Percentiles rank a stretch among this genome's conserved stretches.
Conservation (phyloP, 805 yeast genomes). For the Blastobotrys muscicola region DNA sequence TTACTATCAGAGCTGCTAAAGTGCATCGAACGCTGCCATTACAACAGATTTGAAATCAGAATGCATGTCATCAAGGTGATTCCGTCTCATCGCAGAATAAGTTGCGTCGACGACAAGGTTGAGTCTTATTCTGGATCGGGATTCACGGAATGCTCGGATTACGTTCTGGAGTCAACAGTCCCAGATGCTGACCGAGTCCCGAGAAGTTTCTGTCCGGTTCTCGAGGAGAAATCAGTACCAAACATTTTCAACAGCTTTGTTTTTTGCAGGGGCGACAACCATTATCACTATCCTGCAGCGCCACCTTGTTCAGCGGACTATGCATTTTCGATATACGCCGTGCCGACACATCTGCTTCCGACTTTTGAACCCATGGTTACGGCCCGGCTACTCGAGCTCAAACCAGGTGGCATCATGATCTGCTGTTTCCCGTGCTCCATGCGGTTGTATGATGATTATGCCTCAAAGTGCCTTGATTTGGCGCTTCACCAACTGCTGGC, state of each 20-base stretch:
- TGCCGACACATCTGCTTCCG: slow-evolving; percentile 19
- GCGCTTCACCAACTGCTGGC: slow-evolving; percentile 20
- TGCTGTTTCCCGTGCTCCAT: slow-evolving; percentile 17
- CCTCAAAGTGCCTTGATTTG: slow-evolving; percentile 18
- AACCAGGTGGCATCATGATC: slow-evolving; percentile 18
- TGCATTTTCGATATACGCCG: slow-evolving; percentile 14
- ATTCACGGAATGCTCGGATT: too few species aligned
- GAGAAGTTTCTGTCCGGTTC: too few species aligned
- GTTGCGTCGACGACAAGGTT: too few species aligned
- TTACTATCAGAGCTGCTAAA: slow-evolving; percentile 13
- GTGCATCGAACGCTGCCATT: neutral
- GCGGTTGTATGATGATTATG: slow-evolving; percentile 12
- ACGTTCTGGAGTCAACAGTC: too few species aligned
- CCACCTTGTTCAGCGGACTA: slow-evolving; percentile 17
- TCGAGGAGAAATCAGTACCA: too few species aligned
- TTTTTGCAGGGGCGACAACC: slow-evolving; percentile 1
- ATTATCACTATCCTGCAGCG: slow-evolving; percentile 2
- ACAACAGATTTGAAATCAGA: neutral
- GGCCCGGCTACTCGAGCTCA: slow-evolving; percentile 15
- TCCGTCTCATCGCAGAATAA: slow-evolving; percentile 9
- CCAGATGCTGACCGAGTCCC: too few species aligned
- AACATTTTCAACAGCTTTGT: slow-evolving; percentile 8
- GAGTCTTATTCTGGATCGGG: too few species aligned
- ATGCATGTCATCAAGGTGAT: slow-evolving; percentile 15
- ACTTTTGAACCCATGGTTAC: slow-evolving; percentile 11